phyloP scores from a whole-genome alignment of 306 rosid genomes.

The Rosa rugosa region DNA sequence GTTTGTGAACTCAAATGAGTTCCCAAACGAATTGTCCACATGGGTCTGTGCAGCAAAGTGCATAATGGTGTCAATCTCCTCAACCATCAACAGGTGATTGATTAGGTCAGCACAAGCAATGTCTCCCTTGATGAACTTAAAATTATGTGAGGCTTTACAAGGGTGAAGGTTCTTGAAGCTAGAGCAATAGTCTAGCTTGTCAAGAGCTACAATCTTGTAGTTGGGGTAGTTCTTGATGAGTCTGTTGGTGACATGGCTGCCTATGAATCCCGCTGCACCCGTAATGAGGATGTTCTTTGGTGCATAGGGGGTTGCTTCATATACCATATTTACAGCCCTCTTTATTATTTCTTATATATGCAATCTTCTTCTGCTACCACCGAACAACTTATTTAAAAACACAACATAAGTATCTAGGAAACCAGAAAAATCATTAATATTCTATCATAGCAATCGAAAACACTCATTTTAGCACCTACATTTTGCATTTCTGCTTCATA shows the following conservation, averaged over 20 bases:
- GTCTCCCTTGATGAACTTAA: constrained; percentile 68
- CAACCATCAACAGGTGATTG: constrained; percentile 53
- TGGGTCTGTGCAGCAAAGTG: constrained; percentile 83
- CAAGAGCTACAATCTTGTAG: constrained; percentile 66
- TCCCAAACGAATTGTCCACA: constrained; percentile 75
- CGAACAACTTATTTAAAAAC: not conserved
- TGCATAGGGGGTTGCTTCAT: constrained; percentile 35
- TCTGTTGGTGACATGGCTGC: constrained; percentile 65
- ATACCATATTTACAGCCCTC: constrained; percentile 37
- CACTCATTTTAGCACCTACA: not conserved
- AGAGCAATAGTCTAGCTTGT: constrained; percentile 72
- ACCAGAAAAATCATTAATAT: not conserved
- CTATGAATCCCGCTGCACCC: constrained; percentile 78
- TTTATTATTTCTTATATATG: not conserved
- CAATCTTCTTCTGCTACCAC: not conserved
- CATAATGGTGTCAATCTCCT: constrained; percentile 72
- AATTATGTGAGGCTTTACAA: constrained; percentile 46
- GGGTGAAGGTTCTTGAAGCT: constrained; percentile 51
- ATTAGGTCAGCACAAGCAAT: constrained; percentile 58
- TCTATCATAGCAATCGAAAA: not conserved
- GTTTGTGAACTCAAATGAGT: constrained; percentile 72
- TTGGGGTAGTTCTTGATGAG: constrained; percentile 48
- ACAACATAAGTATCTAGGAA: not conserved
- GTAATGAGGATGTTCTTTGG: constrained; percentile 67
- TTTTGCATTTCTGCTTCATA: not conserved